Evolutionary conservation across 2,329 filamentous ascomycete species (phyloP).

Genomic region (Penicillium sp.): DNA sequence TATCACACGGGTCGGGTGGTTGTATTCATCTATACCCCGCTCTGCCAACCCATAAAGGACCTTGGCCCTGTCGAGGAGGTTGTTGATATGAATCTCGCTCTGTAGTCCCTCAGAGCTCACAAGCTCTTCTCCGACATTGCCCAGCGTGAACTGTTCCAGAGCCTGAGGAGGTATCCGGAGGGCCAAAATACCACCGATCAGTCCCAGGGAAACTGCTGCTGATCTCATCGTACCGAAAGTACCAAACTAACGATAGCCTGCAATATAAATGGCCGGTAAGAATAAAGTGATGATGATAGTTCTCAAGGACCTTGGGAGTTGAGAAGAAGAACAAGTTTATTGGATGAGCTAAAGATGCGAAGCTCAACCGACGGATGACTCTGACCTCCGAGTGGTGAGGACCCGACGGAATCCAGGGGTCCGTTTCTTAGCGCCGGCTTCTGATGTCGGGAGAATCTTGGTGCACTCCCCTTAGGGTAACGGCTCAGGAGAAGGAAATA

Average conservation of each 20-base stretch:
- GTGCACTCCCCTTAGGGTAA: neutral
- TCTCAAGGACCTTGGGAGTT: neutral
- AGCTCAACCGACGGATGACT: constrained; percentile 4
- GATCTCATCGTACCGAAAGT: constrained; percentile 2
- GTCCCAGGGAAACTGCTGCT: constrained; percentile 12
- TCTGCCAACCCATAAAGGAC: constrained; percentile 67
- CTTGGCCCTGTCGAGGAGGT: constrained; percentile 63
- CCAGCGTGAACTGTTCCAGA: constrained; percentile 6
- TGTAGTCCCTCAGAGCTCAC: constrained; percentile 53
- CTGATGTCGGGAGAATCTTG: neutral
- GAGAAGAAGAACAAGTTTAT: constrained; percentile 4
- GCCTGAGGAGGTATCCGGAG: constrained; percentile 11
- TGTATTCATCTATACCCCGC: constrained; percentile 63
- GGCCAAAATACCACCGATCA: constrained; percentile 18
- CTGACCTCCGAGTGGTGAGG: neutral
- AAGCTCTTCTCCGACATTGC: constrained; percentile 29
- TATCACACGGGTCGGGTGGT: constrained; percentile 73
- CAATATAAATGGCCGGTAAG: constrained; percentile 1
- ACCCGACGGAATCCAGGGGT: constrained; percentile 1
- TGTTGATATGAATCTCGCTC: constrained; percentile 58
- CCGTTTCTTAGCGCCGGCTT: constrained; percentile 1
- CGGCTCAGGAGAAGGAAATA: neutral
- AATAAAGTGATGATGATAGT: constrained; percentile 2
- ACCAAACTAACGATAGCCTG: neutral
- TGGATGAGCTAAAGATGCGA: constrained; percentile 1